phyloP scores from a whole-genome alignment of 2,329 filamentous ascomycete species.

The Drechslerella coelobrocha region DNA sequence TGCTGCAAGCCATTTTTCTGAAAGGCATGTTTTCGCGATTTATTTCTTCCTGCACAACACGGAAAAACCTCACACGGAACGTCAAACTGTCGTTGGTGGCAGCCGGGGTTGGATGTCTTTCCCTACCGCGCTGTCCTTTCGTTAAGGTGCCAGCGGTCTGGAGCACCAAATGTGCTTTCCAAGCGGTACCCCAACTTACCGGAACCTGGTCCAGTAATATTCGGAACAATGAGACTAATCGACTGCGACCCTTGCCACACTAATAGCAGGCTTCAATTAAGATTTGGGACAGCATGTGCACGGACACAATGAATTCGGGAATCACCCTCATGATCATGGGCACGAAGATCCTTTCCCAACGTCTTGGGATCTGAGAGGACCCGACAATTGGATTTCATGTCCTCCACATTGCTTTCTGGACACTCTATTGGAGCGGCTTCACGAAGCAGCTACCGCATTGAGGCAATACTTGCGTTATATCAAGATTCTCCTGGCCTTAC shows the following conservation, averaged over 20 bases:
- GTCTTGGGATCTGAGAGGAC: not conserved
- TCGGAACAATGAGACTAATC: conserved; percentile 6
- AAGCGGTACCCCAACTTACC: conserved; percentile 8
- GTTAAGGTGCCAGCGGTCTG: conserved; percentile 32
- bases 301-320: conserved; percentile 10
- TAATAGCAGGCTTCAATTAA: conserved; percentile 29
- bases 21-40: not conserved
- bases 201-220: conserved; percentile 2
- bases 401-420: not conserved
- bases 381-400: not conserved
- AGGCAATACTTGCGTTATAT: not conserved
- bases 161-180: conserved; percentile 23
- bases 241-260: conserved; percentile 2
- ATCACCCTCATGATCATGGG: not conserved
- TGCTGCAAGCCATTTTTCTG: conserved; percentile 20
- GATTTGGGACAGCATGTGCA: conserved; percentile 20
- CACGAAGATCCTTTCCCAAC: not conserved
- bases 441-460: not conserved
- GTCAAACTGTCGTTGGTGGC: conserved; percentile 14
- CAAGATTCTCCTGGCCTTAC: not conserved
- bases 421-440: not conserved
- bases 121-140: conserved; percentile 33
- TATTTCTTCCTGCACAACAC: conserved; percentile 16
- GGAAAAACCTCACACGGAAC: conserved; percentile 27
- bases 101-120: conserved; percentile 26